Evolutionary conservation across 2,329 filamentous ascomycete species (phyloP), one percentile per base, ranked within the genome.

Genomic region (Pseudonectria foliicola): DNA sequence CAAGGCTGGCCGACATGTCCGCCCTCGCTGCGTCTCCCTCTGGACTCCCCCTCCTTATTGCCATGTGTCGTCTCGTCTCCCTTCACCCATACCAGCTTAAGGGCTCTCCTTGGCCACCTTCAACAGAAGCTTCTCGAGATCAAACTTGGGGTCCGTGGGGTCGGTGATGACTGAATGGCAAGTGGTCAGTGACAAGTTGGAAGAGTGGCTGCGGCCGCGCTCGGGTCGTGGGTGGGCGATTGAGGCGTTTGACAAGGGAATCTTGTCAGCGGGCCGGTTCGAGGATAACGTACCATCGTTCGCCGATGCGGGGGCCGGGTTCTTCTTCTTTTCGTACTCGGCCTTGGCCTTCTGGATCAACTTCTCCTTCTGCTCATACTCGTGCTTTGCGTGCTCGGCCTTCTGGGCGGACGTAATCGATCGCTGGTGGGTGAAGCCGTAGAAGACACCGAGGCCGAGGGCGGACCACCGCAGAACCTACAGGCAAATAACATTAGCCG

Each of bases 391-490:
- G 54, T 81, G 77, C 50, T 80, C 72, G 43, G 75, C 67, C 67
- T 80, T 84, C 58, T 88, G 79, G 55, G 75, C 66, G 38, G 84
- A 66, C 51, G 70, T 81, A 64, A 98, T 82, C 44, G 78, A 76
- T 59, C 82, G 74, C 72, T 98, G 92, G 73, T 95, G 90, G 67
- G 82, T 85, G 72, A 95, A 80, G 64, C 92, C 92, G 73, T 98
- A 98, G 70, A 95, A 82, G 61, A 96, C 71, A 62, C 92, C 92
- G 57, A 87, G 73, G 59, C 81, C 85, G 51, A 98, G 85, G 61
- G 89, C 89, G 60, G 88, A 90, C 77, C 90, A 98, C 69, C 92
- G 89, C 66, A 96, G 78, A 66, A 98, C 90, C 92, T 98, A 65
- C 34, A 54, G 40, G 45, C 31, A 23, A 35, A 37, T 49, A 44